These are phyloP conservation scores for Penicillium sumatraense DNA, from an alignment of 2,329 filamentous ascomycete genomes.

Conservation along the genomic window DNA sequence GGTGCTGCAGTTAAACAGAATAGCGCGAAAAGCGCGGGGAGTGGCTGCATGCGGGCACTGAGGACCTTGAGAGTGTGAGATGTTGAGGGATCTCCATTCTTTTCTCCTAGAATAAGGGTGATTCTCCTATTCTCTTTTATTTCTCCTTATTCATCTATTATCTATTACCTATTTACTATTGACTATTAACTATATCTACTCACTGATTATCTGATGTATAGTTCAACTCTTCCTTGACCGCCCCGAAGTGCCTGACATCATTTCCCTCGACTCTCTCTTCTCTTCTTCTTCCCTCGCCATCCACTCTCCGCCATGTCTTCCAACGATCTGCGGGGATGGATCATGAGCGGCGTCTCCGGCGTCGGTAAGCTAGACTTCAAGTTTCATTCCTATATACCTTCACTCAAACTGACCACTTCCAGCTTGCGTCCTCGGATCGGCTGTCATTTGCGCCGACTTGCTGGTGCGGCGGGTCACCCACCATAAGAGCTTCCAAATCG, in stretches of 20 bases:
- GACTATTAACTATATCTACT: too few species aligned
- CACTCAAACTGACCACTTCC: slow-evolving; percentile 1
- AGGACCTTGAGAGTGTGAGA: not conserved
- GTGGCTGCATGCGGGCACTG: not conserved
- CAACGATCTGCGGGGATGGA: slow-evolving; percentile 91
- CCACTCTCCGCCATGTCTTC: slow-evolving; percentile 50
- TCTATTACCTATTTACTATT: not conserved
- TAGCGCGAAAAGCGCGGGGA: not conserved
- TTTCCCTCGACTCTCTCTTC: slow-evolving; percentile 14
- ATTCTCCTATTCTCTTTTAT: not conserved
- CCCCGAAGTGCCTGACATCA: slow-evolving; percentile 35
- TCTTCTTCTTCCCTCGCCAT: not conserved
- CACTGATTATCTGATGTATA: too few species aligned
- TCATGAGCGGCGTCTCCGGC: slow-evolving; percentile 83
- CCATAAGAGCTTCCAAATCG: slow-evolving; percentile 78
- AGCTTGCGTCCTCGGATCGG: slow-evolving; percentile 71
- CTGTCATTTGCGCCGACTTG: slow-evolving; percentile 85
- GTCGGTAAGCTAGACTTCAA: slow-evolving; percentile 57
- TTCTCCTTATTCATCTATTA: not conserved
- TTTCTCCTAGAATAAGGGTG: too few species aligned
- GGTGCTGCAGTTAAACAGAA: not conserved
- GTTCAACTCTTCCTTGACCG: slow-evolving; percentile 25
- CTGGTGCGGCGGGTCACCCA: slow-evolving; percentile 74
- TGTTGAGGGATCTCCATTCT: not conserved
- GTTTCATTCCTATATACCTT: slow-evolving; percentile 2